Base-by-base conservation (phyloP, 768 basidiomycete species). In the Lactarius deliciosus region DNA sequence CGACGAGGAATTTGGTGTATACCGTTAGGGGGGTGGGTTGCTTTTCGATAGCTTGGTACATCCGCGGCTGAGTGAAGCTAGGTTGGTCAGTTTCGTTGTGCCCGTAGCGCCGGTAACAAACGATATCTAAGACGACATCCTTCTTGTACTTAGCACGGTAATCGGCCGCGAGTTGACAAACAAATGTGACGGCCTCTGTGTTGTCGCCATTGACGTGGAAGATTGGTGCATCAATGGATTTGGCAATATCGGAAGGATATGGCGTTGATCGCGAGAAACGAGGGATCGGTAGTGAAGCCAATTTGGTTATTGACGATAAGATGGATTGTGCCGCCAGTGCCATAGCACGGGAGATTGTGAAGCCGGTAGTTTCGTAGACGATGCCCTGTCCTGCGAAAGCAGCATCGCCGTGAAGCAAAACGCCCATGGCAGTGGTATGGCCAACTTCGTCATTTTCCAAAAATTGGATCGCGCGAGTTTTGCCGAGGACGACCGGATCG, bases 141-240 rank as follows among this genome's bases (percentile, higher is more conserved):
- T 92, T 96, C 85, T 96, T 97, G 85, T 89, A 99, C 79, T 94
- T 96, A 71, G 96, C 95, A 59, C 96, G 89, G 80, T 94, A 99
- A 77, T 99, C 96, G 36, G 96, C 96, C 32, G 96, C 97, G 64
- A 99, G 88, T 74, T 96, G 95, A 79, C 94, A 96, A 47, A 99
- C 96, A 74, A 96, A 99, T 77, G 92, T 98, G 76, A 99, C 95
- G 25, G 96, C 96, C 78, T 99, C 96, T 68, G 90, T 91, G 72
- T 98, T 94, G 82, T 99, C 96, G 56, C 96, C 96, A 74, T 99
- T 99, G 74, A 98, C 97, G 78, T 99, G 96, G 88, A 99, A 96
- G 78, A 99, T 98, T 59, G 96, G 96, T 0, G 97, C 85, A 73
- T 99, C 97, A 75, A 98, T 98, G 57, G 94, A 88, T 78, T 99